Conservation (phyloP, 2,329 filamentous ascomycete species). For the Monilinia aucupariae region DNA sequence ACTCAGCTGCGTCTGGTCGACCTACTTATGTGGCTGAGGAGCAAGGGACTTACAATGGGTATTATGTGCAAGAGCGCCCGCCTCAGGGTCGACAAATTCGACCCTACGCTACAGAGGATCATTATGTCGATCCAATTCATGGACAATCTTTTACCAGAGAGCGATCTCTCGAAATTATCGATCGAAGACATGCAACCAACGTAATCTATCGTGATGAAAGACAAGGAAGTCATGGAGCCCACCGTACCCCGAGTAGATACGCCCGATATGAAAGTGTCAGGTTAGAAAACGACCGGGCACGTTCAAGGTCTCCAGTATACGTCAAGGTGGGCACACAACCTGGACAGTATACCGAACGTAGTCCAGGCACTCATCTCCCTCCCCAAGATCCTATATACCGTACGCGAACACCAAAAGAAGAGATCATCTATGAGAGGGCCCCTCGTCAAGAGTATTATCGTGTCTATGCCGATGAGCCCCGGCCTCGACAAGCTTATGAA, state of each 20-base stretch:
- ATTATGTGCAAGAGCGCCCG: conserved; percentile 25
- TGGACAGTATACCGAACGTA: conserved; percentile 34
- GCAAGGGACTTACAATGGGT: conserved; percentile 18
- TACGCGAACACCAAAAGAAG: conserved; percentile 30
- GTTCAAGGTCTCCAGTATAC: conserved; percentile 37
- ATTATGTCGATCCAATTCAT: conserved; percentile 22
- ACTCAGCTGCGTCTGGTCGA: conserved; percentile 17
- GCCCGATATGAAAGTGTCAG: conserved; percentile 35
- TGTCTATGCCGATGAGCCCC: conserved; percentile 34
- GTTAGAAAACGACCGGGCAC: conserved; percentile 33
- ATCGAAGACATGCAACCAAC: conserved; percentile 35
- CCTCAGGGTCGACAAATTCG: conserved; percentile 22
- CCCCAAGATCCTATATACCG: conserved; percentile 33
- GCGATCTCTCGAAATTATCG: conserved; percentile 33
- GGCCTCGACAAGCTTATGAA: conserved; percentile 37
- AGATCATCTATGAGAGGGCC: conserved; percentile 32
- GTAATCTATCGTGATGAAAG: conserved; percentile 35
- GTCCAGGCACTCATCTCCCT: conserved; percentile 28
- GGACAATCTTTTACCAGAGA: conserved; percentile 25
- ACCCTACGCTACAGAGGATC: conserved; percentile 29
- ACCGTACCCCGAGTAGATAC: conserved; percentile 33
- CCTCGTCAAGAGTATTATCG: conserved; percentile 36
- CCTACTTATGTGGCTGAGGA: conserved; percentile 16
- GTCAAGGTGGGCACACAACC: conserved; percentile 30
- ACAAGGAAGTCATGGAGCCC: conserved; percentile 29